Conservation (phyloP, 352 stramenopile genomes). For the Aphanomyces stellatus region DNA sequence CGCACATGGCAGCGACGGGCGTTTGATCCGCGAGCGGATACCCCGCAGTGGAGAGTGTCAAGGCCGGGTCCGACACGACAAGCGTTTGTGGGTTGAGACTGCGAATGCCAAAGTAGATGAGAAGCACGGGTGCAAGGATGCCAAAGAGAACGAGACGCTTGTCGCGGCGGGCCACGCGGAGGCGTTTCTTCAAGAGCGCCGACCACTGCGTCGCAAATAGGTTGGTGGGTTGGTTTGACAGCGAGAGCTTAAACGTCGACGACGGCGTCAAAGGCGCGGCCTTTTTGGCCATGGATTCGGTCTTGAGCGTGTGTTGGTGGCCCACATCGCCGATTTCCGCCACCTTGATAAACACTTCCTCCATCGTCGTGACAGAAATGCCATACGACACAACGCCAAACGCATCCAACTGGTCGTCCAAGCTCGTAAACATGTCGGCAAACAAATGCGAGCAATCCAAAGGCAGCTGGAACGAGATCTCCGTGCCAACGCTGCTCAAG, state of each 20-base stretch:
- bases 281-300: too few species aligned
- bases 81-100: not conserved
- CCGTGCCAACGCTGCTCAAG: conserved; percentile 74
- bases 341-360: conserved; percentile 90
- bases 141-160: conserved; percentile 65
- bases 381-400: conserved; percentile 73
- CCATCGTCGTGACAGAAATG: conserved; percentile 88
- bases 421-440: conserved; percentile 60
- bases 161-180: conserved; percentile 50
- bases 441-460: conserved; percentile 54
- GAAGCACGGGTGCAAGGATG: conserved; percentile 49
- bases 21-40: not conserved
- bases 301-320: too few species aligned
- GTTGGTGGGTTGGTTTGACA: too few species aligned
- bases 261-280: too few species aligned
- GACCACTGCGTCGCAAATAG: conserved; percentile 35
- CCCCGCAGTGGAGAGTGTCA: not conserved
- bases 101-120: conserved; percentile 15
- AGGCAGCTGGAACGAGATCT: conserved; percentile 85
- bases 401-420: conserved; percentile 26
- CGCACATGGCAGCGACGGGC: not conserved
- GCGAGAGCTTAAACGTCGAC: too few species aligned
- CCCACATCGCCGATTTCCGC: conserved; percentile 25
- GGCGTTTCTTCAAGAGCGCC: conserved; percentile 40
- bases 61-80: not conserved